Conservation (phyloP, 1,284 basidiomycete species). For the Trichosporon inkin region DNA sequence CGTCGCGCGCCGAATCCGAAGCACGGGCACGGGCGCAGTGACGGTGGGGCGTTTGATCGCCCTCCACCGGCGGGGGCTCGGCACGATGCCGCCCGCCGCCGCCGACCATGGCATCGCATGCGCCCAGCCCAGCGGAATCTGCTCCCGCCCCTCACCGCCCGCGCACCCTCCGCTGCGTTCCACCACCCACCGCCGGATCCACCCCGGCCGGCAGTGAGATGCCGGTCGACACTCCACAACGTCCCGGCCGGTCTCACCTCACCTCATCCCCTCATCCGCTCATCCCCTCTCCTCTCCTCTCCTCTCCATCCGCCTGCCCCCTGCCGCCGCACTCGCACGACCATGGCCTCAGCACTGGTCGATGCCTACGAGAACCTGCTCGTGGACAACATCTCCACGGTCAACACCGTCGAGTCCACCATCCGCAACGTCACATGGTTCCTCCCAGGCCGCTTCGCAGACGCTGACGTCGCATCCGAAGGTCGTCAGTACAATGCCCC, state of each 20-base stretch:
- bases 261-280: background rate
- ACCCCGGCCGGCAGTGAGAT: too few relatives aligned
- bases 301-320: background rate
- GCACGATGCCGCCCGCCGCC: too few relatives aligned
- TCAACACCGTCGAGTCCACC: slow-evolving; percentile 80
- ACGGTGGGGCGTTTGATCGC: too few relatives aligned
- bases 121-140: too few relatives aligned
- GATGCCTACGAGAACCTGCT: slow-evolving; percentile 72
- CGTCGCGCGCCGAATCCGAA: too few relatives aligned
- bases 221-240: too few relatives aligned
- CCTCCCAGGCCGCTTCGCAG: slow-evolving; percentile 90
- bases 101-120: too few relatives aligned
- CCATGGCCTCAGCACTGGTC: slow-evolving; percentile 20
- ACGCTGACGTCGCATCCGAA: slow-evolving; percentile 90
- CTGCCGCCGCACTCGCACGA: background rate
- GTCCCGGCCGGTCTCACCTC: background rate
- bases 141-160: too few relatives aligned
- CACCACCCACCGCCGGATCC: too few relatives aligned
- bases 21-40: too few relatives aligned
- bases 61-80: too few relatives aligned
- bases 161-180: too few relatives aligned
- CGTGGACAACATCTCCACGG: slow-evolving; percentile 73
- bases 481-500: slow-evolving; percentile 61
- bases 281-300: background rate
- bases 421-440: slow-evolving; percentile 89